Evolutionary conservation across 1,284 basidiomycete genomes (phyloP).

Genomic region (Puccinia brachypodii): DNA sequence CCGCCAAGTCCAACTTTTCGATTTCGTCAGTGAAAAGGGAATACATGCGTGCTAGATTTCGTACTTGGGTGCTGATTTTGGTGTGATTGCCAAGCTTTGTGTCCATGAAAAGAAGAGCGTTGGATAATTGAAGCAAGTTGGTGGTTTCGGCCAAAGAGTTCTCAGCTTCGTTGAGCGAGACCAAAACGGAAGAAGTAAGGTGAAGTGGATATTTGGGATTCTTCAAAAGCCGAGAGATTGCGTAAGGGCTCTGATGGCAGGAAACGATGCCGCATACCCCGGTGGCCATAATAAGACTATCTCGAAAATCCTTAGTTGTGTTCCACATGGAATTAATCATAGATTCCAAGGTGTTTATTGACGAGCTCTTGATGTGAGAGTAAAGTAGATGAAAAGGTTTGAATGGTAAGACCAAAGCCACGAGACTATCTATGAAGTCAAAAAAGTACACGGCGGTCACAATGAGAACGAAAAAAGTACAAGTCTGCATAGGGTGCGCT

Average conservation of each 20-base stretch:
- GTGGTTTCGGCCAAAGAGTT: background rate
- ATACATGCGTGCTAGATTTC: background rate
- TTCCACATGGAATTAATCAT: background rate
- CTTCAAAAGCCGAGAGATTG: background rate
- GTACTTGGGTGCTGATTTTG: background rate
- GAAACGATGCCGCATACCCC: background rate
- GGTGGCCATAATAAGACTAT: background rate
- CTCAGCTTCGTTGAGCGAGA: background rate
- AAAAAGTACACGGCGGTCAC: background rate
- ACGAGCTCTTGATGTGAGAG: background rate
- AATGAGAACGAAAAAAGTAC: background rate
- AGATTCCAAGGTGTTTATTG: background rate
- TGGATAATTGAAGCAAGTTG: background rate
- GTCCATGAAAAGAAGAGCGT: conserved; percentile 10
- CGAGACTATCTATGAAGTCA: background rate
- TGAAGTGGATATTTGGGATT: background rate
- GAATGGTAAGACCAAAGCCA: background rate
- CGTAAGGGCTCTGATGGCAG: background rate
- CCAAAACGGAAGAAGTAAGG: background rate
- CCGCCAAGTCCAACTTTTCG: background rate
- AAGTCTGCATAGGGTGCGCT: background rate
- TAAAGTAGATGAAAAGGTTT: background rate
- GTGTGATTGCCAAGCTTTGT: background rate
- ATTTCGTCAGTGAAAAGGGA: background rate
- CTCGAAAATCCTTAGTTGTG: background rate